phyloP scores from a whole-genome alignment of 345 rosid species.

The Brassica carinata region DNA sequence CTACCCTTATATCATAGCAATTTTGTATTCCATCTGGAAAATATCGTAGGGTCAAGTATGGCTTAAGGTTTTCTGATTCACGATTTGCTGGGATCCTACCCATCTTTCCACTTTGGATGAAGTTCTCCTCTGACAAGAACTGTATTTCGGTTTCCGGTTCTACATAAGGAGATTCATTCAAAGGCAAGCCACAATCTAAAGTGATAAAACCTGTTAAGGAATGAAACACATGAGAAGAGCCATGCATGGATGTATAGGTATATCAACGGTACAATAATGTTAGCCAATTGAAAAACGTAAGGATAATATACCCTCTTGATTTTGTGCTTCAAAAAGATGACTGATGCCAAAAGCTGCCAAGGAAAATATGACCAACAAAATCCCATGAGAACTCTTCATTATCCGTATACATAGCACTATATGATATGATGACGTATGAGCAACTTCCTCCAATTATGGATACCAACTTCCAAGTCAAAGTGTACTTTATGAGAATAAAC shows the following conservation, averaged over 20 bases:
- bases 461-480: conserved; percentile 6
- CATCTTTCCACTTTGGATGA: conserved; percentile 31
- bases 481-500: neutral
- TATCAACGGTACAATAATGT: neutral
- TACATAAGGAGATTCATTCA: conserved; percentile 10
- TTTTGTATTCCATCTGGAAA: conserved; percentile 48
- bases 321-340: conserved; percentile 35
- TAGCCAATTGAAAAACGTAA: neutral
- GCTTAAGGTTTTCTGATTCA: neutral
- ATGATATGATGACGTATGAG: neutral
- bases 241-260: neutral
- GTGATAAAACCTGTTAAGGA: conserved; percentile 42
- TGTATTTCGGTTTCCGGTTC: conserved; percentile 25
- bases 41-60: conserved; percentile 18
- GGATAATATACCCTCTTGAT: conserved; percentile 39
- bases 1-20: conserved; percentile 40
- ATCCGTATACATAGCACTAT: neutral
- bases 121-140: conserved; percentile 43
- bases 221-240: conserved; percentile 7
- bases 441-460: neutral
- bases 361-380: neutral
- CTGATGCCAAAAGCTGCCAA: conserved; percentile 6
- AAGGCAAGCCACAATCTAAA: conserved; percentile 45
- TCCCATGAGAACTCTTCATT: conserved; percentile 12
- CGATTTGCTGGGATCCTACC: neutral